These are phyloP conservation scores for Dictyophora rubrovolvata DNA, from an alignment of 768 basidiomycete species.

Conservation along the genomic window DNA sequence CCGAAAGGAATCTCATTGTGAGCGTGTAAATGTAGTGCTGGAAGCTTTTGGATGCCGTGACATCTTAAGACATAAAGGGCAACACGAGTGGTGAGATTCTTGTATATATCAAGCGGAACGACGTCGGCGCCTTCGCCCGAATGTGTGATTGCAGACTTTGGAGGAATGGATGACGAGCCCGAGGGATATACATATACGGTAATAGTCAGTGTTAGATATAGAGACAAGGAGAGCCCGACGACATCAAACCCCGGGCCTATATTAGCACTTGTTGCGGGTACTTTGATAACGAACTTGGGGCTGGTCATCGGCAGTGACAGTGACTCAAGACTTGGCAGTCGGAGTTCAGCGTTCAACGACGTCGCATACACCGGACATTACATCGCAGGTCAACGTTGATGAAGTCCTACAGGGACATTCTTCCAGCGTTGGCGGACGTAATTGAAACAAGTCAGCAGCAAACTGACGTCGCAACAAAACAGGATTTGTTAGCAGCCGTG, in stretches of 20 bases:
- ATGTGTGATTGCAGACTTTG: conserved; percentile 59
- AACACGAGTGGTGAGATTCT: conserved; percentile 93
- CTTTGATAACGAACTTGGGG: conserved; percentile 51
- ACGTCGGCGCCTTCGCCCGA: conserved; percentile 82
- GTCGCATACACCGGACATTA: background rate
- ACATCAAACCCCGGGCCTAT: conserved; percentile 99
- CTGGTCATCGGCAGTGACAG: background rate
- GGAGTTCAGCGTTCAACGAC: background rate
- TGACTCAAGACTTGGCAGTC: background rate
- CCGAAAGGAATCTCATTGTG: conserved; percentile 97
- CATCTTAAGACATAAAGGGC: conserved; percentile 97
- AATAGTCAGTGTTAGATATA: conserved; percentile 70
- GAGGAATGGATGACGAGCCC: conserved; percentile 18
- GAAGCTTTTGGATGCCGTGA: conserved; percentile 64
- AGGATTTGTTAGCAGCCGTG: conserved; percentile 58
- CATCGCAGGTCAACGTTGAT: background rate
- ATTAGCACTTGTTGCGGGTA: conserved; percentile 98
- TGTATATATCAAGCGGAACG: conserved; percentile 91
- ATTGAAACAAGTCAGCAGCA: conserved; percentile 50
- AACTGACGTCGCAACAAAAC: conserved; percentile 51
- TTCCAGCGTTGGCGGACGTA: conserved; percentile 50
- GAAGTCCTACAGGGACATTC: conserved; percentile 21
- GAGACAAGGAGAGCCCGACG: conserved; percentile 91
- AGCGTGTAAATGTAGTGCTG: conserved; percentile 64
- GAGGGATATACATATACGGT: conserved; percentile 24